Evolutionary conservation across 306 rosid genomes (phyloP), one percentile per base, ranked within the genome.

Genomic region (Ceratonia siliqua): DNA sequence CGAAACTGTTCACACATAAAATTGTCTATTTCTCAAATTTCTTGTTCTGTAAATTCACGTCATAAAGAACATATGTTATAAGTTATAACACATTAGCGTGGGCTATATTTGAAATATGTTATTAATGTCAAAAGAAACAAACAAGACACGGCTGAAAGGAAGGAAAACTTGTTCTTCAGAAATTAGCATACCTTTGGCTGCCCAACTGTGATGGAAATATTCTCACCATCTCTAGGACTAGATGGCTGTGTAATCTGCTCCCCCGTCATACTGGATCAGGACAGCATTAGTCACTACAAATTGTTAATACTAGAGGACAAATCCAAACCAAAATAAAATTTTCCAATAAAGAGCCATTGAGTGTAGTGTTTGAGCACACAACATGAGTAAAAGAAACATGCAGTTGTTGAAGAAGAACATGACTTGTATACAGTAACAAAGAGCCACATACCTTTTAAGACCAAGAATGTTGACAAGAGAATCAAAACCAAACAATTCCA

Each of bases 391-490:
- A 55, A 45, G 12, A 9, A 21, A n/a, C 24, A 80, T 36, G 49
- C 9, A 45, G 69, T 10, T 1, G 57, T 58, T 11, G 10, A 33
- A 68, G 50, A 79, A 50, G 43, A 48, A 79, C n/a, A 63, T 15
- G 73, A 20, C 8, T 12, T 4, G 36, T 63, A 54, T 68, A 41
- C 28, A 67, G 73, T 57, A 53, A 58, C 11, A 65, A 41, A 6
- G 28, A 80, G 62, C 28, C 61, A 4, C 27, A 25, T 82, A 94
- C 99, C 99, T 95, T 83, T 85, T 95, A 58, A 95, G 98, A 79
- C 99, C 99, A 38, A 95, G 98, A 89, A 95, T 95, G 78, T 92
- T 95, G 76, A 95, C 99, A 57, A 95, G 99, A 73, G 99, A 95
- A 89, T 94, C 99, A 81, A 95, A 95, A 78, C 99, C 99, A 39